phyloP scores from a whole-genome alignment of 2,329 filamentous ascomycete species.

The Arthrinium puccinioides region DNA sequence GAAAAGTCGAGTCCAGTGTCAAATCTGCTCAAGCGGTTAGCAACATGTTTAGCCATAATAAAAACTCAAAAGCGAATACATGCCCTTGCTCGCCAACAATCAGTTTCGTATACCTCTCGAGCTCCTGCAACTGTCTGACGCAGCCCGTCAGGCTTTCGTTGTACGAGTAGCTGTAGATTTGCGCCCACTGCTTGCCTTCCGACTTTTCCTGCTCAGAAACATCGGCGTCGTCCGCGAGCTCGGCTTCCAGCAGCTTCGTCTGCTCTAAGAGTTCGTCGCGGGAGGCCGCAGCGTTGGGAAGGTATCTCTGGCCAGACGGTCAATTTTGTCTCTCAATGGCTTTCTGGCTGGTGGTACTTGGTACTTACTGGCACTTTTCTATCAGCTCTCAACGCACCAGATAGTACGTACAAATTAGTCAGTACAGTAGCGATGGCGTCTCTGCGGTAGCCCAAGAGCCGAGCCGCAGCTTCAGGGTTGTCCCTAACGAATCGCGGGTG shows the following conservation, averaged over 20 bases:
- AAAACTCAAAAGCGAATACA: background rate
- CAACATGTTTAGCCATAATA: background rate
- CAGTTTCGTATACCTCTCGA: slow-evolving; percentile 50
- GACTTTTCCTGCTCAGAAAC: slow-evolving; percentile 17
- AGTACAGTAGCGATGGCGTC: slow-evolving; percentile 52
- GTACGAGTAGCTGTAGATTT: slow-evolving; percentile 50
- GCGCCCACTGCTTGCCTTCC: slow-evolving; percentile 41
- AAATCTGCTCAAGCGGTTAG: too few relatives aligned
- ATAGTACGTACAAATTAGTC: slow-evolving; percentile 51
- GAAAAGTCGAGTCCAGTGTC: too few relatives aligned
- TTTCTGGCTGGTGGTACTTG: too few relatives aligned
- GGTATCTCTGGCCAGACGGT: slow-evolving; percentile 37
- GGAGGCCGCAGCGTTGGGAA: slow-evolving; percentile 47
- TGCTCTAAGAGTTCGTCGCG: slow-evolving; percentile 43
- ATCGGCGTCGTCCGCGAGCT: slow-evolving; percentile 20
- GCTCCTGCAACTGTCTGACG: slow-evolving; percentile 43
- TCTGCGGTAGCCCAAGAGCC: slow-evolving; percentile 41
- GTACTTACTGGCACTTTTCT: slow-evolving; percentile 42
- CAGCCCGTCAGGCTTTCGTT: slow-evolving; percentile 47
- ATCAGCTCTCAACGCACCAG: slow-evolving; percentile 44
- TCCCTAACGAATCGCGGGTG: slow-evolving; percentile 45
- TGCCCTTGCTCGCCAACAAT: slow-evolving; percentile 49
- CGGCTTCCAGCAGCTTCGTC: slow-evolving; percentile 39
- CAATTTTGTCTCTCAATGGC: too few relatives aligned
- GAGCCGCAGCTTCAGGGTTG: slow-evolving; percentile 38